These are phyloP conservation scores for Stenocarpella maydis DNA, from an alignment of 2,329 filamentous ascomycete species.

Conservation along the genomic window DNA sequence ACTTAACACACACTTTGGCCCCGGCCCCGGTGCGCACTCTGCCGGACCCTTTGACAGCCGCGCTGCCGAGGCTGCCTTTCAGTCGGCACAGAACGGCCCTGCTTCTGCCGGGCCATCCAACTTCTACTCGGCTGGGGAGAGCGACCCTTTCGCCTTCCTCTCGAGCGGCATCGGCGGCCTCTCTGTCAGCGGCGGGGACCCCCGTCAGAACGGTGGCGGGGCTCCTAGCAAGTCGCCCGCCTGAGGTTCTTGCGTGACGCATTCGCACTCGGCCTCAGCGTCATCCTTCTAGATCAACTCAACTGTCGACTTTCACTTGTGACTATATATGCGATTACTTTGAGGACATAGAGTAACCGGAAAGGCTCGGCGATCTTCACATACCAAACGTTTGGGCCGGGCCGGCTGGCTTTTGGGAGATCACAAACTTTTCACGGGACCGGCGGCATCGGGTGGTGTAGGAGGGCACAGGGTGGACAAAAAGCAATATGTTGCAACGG, in stretches of 20 bases:
- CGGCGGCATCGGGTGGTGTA: conserved; percentile 32
- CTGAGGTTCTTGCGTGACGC: conserved; percentile 47
- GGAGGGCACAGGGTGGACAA: conserved; percentile 26
- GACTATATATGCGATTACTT: conserved; percentile 34
- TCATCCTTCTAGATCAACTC: conserved; percentile 27
- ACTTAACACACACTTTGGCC: conserved; percentile 82
- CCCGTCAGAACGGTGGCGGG: conserved; percentile 68
- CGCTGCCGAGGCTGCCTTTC: conserved; percentile 93
- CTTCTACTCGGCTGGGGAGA: conserved; percentile 72
- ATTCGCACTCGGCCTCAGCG: conserved; percentile 23
- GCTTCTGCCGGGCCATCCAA: conserved; percentile 79
- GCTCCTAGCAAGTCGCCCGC: conserved; percentile 69
- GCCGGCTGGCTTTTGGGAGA: conserved; percentile 34
- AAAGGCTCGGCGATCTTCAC: conserved; percentile 31
- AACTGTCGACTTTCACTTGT: conserved; percentile 33
- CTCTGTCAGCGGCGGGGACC: conserved; percentile 72
- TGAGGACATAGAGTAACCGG: conserved; percentile 33
- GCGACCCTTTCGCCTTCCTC: conserved; percentile 82
- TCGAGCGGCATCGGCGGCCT: conserved; percentile 76
- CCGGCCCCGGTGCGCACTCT: conserved; percentile 79
- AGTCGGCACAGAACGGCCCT: conserved; percentile 83
- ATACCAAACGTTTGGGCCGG: conserved; percentile 30
- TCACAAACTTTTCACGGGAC: conserved; percentile 31
- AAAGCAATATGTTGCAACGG: conserved; percentile 34
- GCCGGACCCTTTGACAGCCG: conserved; percentile 92